These are phyloP conservation scores for Mycena rebaudengoi DNA, from an alignment of 768 basidiomycete genomes.

Conservation along the genomic window DNA sequence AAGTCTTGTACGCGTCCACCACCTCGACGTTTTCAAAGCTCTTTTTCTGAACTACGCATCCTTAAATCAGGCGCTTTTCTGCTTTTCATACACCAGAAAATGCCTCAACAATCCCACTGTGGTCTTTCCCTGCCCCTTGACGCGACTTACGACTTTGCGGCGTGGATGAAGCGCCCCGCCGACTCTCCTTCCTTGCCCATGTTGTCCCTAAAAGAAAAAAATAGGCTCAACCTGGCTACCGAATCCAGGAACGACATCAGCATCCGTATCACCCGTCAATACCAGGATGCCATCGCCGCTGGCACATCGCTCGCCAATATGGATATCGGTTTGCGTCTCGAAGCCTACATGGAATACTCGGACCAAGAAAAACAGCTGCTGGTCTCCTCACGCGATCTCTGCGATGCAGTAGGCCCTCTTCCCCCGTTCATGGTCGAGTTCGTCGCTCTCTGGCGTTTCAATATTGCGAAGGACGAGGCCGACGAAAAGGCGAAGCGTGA, in stretches of 20 bases:
- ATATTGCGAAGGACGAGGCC: not conserved
- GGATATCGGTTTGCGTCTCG: not conserved
- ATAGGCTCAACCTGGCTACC: not conserved
- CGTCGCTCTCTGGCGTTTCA: not conserved
- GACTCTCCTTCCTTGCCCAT: too few relatives aligned
- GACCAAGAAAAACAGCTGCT: not conserved
- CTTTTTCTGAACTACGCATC: not conserved
- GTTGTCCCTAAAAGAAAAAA: not conserved
- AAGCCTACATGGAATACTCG: not conserved
- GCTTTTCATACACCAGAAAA: not conserved
- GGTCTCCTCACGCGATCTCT: not conserved
- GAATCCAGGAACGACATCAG: not conserved
- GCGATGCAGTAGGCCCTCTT: not conserved
- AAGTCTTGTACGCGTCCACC: too few relatives aligned
- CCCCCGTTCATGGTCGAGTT: not conserved
- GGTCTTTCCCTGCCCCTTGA: not conserved
- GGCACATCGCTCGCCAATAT: not conserved
- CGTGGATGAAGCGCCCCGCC: not conserved
- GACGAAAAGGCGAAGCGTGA: not conserved
- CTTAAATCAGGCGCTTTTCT: not conserved
- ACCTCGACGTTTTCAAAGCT: not conserved
- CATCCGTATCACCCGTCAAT: not conserved
- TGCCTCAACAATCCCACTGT: not conserved
- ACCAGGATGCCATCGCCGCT: not conserved
- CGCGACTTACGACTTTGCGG: not conserved